Percentiles rank a stretch among this genome's conserved stretches.
These are phyloP conservation scores for Teunomyces barrocoloradensis DNA, from an alignment of 805 yeast genomes.

Conservation along the genomic window DNA sequence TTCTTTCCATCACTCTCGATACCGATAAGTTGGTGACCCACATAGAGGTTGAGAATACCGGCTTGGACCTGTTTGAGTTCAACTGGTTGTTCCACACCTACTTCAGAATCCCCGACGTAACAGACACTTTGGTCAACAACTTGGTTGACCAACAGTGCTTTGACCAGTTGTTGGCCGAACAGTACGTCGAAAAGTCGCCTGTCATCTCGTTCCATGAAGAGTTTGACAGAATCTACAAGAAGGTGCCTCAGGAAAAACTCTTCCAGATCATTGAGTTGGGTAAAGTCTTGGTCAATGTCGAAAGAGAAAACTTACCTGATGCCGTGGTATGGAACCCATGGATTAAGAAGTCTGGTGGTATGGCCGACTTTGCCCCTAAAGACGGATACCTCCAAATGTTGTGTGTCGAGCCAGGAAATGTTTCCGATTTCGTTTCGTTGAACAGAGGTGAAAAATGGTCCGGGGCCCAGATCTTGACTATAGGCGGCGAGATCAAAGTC, in stretches of 20 bases:
- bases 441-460: constrained; percentile 74
- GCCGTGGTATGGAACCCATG: constrained; percentile 98
- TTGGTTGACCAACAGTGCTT: constrained; percentile 67
- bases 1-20: constrained; percentile 36
- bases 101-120: constrained; percentile 70
- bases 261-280: constrained; percentile 72
- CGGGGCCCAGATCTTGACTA: constrained; percentile 60
- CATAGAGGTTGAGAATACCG: constrained; percentile 75
- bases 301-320: constrained; percentile 61
- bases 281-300: constrained; percentile 64
- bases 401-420: constrained; percentile 93
- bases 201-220: constrained; percentile 72
- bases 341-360: constrained; percentile 74
- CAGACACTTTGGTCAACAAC: constrained; percentile 74
- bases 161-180: constrained; percentile 69
- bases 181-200: constrained; percentile 71
- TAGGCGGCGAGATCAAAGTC: constrained; percentile 59
- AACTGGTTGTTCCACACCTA: constrained; percentile 96
- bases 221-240: constrained; percentile 78
- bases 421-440: constrained; percentile 61
- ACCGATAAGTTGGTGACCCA: constrained; percentile 59
- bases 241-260: constrained; percentile 50
- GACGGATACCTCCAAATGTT: constrained; percentile 82
- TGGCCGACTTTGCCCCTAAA: constrained; percentile 89
- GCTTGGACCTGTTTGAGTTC: constrained; percentile 67